These are phyloP conservation scores for Camellia sinensis DNA, from an alignment of 148 eudicot genomes.

Conservation along the genomic window DNA sequence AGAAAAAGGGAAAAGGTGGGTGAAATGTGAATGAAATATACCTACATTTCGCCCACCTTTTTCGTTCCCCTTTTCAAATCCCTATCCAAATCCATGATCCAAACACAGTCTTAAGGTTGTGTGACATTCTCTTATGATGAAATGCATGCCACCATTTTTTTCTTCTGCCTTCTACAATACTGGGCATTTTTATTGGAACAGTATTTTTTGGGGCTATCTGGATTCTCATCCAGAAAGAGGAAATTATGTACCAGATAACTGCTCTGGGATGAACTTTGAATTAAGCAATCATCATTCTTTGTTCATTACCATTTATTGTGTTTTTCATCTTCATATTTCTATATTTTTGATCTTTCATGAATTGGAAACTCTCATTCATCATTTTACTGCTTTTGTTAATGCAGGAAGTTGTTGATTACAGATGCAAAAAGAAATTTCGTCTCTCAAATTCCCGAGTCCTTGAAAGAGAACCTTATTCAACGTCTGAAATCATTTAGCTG, in stretches of 20 bases:
- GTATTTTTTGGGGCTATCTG: background rate
- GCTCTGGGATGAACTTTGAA: background rate
- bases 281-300: background rate
- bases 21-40: too few species aligned
- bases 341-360: background rate
- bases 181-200: background rate
- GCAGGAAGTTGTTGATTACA: slow-evolving; percentile 64
- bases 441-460: slow-evolving; percentile 66
- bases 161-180: background rate
- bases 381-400: slow-evolving; percentile 7
- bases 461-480: slow-evolving; percentile 59
- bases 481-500: slow-evolving; percentile 52
- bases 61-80: too few species aligned
- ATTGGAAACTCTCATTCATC: background rate
- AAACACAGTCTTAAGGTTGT: background rate
- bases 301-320: background rate
- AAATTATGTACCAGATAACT: background rate
- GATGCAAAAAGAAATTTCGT: slow-evolving; percentile 56
- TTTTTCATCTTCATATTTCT: background rate
- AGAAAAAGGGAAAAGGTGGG: too few species aligned
- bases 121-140: background rate
- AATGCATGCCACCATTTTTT: background rate
- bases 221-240: background rate
- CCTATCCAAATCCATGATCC: too few species aligned
- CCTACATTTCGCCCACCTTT: too few species aligned